Evolutionary conservation across 108 stramenopile genomes (phyloP), one percentile per base, ranked within the genome.

Genomic region (Stephanodiscus triporus): DNA sequence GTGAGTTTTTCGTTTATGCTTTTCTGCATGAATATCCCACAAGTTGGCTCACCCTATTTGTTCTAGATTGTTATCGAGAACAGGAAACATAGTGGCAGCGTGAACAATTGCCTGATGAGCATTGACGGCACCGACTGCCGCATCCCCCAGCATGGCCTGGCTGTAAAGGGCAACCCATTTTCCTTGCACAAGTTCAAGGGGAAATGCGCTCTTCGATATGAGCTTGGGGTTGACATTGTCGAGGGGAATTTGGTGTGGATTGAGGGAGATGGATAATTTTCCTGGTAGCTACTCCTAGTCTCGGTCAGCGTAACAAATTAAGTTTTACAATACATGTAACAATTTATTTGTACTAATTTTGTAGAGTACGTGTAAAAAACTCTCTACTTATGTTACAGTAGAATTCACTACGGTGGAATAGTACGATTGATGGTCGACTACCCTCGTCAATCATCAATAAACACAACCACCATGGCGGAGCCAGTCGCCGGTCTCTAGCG

Each of bases 41-140:
- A 1, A 9, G 10, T 32, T 11, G 29, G 10, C 56, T 57, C 27
- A 53, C 24, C 51, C 20, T 53, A 4, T 57, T 57, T 30, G 51
- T 8, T 20, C 9, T 53, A 67, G 66, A 67, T 67, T 53, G 47
- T 67, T 10, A 54, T 67, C 20, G 51, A 67, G 50, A 67, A 50
- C 2, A 50, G 66, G 66, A 50, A 50, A 27, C 8, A 20, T 2
- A 67, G 20, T 8, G 27, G 49, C 30, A 17, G 48, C 11, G 5
- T 1, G 6, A 69, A 69, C 26, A 9, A 68, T 36, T 54, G 66
- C 51, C 51, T 68, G 36, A 2, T 51, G 16, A 32, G 51, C 53
- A 51, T 56, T 10, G 72, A 80, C 68, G 72, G 78, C 1, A 68
- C 13, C 0, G 64, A 73, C 43, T 66, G 63, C 58, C 30, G 37